Conservation (phyloP, 2,329 filamentous ascomycete species). For the Pestalotiopsis sp. region DNA sequence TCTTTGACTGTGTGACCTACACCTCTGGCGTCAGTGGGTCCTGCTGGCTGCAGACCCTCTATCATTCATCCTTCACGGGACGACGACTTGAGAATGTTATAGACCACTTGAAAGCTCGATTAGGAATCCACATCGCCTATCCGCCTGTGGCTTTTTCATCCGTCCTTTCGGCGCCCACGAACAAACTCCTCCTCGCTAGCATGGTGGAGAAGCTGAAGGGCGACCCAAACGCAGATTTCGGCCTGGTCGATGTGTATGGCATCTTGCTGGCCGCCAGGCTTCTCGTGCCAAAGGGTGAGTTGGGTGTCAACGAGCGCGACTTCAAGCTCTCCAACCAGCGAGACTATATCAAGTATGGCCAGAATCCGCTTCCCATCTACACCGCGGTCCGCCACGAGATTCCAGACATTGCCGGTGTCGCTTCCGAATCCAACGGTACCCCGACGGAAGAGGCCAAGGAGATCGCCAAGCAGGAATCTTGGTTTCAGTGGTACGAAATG, state of each 20-base stretch:
- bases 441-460: slow-evolving; percentile 53
- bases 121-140: slow-evolving; percentile 89
- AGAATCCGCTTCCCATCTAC: slow-evolving; percentile 90
- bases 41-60: slow-evolving; percentile 92
- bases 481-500: slow-evolving; percentile 98
- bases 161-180: slow-evolving; percentile 86
- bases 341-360: slow-evolving; percentile 73
- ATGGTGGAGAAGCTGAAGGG: slow-evolving; percentile 91
- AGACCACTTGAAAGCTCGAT: slow-evolving; percentile 82
- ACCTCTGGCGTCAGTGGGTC: slow-evolving; percentile 94
- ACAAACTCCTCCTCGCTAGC: slow-evolving; percentile 86
- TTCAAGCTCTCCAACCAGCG: slow-evolving; percentile 91
- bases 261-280: slow-evolving; percentile 81
- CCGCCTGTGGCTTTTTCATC: slow-evolving; percentile 82
- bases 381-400: slow-evolving; percentile 96
- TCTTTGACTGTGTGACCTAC: slow-evolving; percentile 94
- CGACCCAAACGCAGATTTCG: slow-evolving; percentile 78
- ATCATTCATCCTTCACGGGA: slow-evolving; percentile 76
- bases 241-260: slow-evolving; percentile 92
- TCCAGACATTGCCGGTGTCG: slow-evolving; percentile 59
- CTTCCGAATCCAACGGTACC: slow-evolving; percentile 33
- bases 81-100: slow-evolving; percentile 71
- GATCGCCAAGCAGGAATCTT: slow-evolving; percentile 67
- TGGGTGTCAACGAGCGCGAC: slow-evolving; percentile 75
- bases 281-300: slow-evolving; percentile 82